These are phyloP conservation scores for Rhizopus microsporus DNA, from an alignment of 371 early-diverging fungal genomes.

Conservation along the genomic window DNA sequence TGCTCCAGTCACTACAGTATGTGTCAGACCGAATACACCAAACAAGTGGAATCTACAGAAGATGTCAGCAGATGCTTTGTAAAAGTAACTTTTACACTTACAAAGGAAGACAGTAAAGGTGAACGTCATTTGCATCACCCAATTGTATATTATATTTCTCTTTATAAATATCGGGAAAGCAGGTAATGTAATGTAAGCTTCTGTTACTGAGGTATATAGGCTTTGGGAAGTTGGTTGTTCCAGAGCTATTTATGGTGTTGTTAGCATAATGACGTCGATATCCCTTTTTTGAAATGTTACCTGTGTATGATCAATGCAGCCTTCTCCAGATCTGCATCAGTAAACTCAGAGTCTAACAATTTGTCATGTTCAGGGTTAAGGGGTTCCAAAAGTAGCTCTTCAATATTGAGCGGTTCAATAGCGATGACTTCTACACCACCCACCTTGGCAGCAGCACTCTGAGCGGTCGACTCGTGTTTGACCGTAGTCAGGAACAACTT, in stretches of 20 bases:
- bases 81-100: background rate
- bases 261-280: background rate
- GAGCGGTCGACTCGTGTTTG: constrained; percentile 21
- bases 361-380: constrained; percentile 7
- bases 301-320: constrained; percentile 17
- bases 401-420: constrained; percentile 13
- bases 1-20: background rate
- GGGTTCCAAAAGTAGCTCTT: constrained; percentile 8
- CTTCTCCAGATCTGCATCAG: constrained; percentile 5
- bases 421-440: background rate
- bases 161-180: background rate
- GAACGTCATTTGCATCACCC: background rate
- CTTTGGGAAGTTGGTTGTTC: constrained; percentile 30
- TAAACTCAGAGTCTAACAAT: constrained; percentile 5
- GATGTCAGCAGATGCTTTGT: background rate
- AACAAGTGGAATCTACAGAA: constrained; percentile 9
- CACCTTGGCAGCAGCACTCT: constrained; percentile 1
- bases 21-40: constrained; percentile 1
- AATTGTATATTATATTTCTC: background rate
- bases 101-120: constrained; percentile 5
- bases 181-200: constrained; percentile 7
- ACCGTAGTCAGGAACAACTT: constrained; percentile 17
- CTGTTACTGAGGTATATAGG: constrained; percentile 34
- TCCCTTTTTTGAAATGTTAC: background rate
- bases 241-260: constrained; percentile 20